A percentile compares a stretch with the other conserved stretches of the same genome.
Conservation (phyloP, 208 protist genomes). For the Leishmania major region DNA sequence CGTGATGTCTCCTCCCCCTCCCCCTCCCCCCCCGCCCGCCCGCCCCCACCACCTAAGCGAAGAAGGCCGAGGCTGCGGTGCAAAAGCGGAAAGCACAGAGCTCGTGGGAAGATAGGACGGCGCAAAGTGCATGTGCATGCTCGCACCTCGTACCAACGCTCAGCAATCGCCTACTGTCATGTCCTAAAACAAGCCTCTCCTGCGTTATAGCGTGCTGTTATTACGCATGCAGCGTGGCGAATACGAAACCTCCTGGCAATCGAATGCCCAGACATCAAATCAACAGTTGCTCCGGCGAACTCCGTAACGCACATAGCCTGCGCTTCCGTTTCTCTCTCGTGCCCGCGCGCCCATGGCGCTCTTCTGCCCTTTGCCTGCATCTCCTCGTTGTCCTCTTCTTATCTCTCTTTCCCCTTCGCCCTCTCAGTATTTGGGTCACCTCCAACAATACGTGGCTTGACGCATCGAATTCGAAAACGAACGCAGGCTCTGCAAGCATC, state of each 20-base stretch:
- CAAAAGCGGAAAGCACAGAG: neutral
- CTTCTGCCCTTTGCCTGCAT: constrained; percentile 4
- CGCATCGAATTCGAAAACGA: neutral
- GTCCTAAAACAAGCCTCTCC: neutral
- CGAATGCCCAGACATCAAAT: neutral
- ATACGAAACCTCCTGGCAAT: neutral
- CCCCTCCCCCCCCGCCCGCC: too few relatives aligned
- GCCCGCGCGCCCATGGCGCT: neutral
- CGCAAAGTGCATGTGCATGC: neutral
- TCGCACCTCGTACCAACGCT: neutral
- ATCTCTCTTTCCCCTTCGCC: neutral
- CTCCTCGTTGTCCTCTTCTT: neutral
- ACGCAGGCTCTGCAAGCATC: neutral
- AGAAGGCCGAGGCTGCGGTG: neutral
- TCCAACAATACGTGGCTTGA: neutral
- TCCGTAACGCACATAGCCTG: neutral
- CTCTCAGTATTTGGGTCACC: neutral
- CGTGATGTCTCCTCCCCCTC: neutral
- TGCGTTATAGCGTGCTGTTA: neutral
- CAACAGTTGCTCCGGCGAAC: neutral
- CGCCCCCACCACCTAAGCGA: neutral
- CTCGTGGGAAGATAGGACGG: neutral
- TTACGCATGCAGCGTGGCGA: neutral
- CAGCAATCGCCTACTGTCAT: neutral
- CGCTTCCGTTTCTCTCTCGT: constrained; percentile 3